phyloP scores from a whole-genome alignment of 768 basidiomycete genomes.

The Mrakia hoshinonis region DNA sequence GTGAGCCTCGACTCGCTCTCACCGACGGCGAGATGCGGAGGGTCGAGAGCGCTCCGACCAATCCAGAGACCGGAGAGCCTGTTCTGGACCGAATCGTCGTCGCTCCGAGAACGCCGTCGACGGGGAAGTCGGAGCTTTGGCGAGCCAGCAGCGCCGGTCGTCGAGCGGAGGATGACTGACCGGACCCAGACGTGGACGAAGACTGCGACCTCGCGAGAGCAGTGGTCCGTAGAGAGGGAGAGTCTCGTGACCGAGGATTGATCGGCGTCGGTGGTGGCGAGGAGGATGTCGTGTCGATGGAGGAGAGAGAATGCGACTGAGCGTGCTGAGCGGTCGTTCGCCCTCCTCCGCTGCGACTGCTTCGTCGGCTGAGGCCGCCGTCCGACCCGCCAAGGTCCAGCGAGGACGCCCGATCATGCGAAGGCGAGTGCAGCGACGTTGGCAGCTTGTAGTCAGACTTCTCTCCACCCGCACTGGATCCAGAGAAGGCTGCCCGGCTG shows the following conservation, averaged over 20 bases:
- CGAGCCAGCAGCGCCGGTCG: background rate
- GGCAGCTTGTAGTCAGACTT: background rate
- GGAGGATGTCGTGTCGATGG: background rate
- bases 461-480: background rate
- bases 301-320: background rate
- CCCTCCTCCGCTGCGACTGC: slow-evolving; percentile 11
- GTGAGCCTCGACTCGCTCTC: background rate
- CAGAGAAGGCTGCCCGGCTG: background rate
- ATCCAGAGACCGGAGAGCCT: background rate
- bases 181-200: background rate
- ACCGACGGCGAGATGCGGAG: slow-evolving; percentile 3
- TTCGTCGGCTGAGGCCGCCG: background rate
- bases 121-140: background rate
- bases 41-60: background rate
- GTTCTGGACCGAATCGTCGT: background rate
- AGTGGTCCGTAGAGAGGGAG: background rate
- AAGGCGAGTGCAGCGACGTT: background rate
- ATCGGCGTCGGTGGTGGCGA: background rate
- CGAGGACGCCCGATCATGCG: background rate
- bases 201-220: background rate
- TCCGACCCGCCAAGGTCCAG: background rate
- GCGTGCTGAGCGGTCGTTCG: background rate
- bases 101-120: background rate
- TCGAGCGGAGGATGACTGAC: background rate
- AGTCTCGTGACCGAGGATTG: background rate